A percentile compares a stretch with the other conserved stretches of the same genome.
phyloP scores from a whole-genome alignment of 2,329 filamentous ascomycete species.

The Claviceps pazoutovae region DNA sequence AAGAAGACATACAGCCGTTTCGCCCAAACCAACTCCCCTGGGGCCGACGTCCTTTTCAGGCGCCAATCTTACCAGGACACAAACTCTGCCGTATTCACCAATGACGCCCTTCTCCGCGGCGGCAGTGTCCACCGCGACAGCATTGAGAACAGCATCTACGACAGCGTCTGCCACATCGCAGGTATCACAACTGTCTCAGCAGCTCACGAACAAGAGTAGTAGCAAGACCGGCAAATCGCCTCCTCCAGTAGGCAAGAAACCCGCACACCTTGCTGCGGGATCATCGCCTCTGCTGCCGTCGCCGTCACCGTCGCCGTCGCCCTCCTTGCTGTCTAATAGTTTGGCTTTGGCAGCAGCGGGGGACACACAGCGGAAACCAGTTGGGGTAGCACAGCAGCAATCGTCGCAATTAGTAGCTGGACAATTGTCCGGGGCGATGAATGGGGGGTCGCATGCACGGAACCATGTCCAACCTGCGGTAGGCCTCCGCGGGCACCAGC shows the following conservation, averaged over 20 bases:
- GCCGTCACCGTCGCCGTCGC: slow-evolving; percentile 6
- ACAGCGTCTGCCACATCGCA: slow-evolving; percentile 20
- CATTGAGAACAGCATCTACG: too few relatives aligned
- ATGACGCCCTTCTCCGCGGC: slow-evolving; percentile 15
- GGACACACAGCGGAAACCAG: neutral
- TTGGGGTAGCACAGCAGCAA: slow-evolving; percentile 1
- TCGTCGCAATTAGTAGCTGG: neutral
- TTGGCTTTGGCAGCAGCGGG: neutral
- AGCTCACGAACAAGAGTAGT: slow-evolving; percentile 18
- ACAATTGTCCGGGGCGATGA: slow-evolving; percentile 6
- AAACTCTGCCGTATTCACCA: slow-evolving; percentile 15
- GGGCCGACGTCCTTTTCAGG: slow-evolving; percentile 3
- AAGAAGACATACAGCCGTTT: slow-evolving; percentile 25
- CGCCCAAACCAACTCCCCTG: slow-evolving; percentile 3
- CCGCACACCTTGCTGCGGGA: slow-evolving; percentile 33
- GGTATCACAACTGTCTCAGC: slow-evolving; percentile 18
- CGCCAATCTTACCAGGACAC: slow-evolving; percentile 11
- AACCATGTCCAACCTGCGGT: too few relatives aligned
- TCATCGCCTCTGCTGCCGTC: slow-evolving; percentile 1
- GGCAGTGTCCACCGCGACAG: neutral
- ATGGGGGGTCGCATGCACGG: slow-evolving; percentile 2
- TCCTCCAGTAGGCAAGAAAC: slow-evolving; percentile 51
- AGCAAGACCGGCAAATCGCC: slow-evolving; percentile 21
- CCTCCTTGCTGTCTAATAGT: slow-evolving; percentile 5
- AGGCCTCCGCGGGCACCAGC: neutral